phyloP scores from a whole-genome alignment of 2,329 filamentous ascomycete genomes.

The Penicillium sp. region DNA sequence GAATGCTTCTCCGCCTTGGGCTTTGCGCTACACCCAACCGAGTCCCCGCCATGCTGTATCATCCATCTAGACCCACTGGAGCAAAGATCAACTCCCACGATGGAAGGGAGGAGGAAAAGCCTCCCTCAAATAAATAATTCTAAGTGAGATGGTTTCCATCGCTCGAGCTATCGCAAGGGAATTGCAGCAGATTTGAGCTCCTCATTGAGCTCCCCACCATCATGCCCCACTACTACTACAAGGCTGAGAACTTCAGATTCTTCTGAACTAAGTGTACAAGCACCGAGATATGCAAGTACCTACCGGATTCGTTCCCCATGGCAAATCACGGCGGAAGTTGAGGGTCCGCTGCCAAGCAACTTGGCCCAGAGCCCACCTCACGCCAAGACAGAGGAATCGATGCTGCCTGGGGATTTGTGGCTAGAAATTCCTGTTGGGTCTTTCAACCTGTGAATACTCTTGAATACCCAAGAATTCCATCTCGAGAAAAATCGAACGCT shows the following conservation, averaged over 20 bases:
- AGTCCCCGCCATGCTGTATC: not conserved
- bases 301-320: not conserved
- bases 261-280: not conserved
- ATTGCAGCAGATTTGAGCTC: not conserved
- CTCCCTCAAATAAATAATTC: not conserved
- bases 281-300: not conserved
- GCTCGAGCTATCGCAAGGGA: not conserved
- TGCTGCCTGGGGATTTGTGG: constrained; percentile 1
- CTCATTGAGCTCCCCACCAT: not conserved
- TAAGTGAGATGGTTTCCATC: not conserved
- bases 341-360: constrained; percentile 12
- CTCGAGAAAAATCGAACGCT: not conserved
- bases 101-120: not conserved
- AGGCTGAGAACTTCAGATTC: not conserved
- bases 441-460: not conserved
- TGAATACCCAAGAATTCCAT: not conserved
- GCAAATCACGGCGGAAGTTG: constrained; percentile 1
- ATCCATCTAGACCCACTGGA: not conserved
- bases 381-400: constrained; percentile 13
- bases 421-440: not conserved
- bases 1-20: not conserved
- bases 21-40: not conserved
- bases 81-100: not conserved
- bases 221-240: not conserved
- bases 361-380: constrained; percentile 6